Conservation (phyloP, 148 eudicot genomes). For the Silene uniflora region DNA sequence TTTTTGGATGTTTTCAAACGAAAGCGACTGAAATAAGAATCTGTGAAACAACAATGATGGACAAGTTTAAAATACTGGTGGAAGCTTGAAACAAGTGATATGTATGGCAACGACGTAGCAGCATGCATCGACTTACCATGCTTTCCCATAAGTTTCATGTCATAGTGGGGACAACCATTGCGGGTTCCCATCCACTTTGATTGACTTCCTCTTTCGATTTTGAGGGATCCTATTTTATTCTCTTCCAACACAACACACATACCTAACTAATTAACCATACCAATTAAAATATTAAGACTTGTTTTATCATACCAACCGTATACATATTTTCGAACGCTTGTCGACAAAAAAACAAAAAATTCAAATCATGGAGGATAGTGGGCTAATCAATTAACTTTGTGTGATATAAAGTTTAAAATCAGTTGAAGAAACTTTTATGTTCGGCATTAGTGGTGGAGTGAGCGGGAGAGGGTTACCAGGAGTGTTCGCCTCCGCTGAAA, state of each 20-base stretch:
- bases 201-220: not conserved
- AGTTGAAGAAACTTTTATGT: too few species aligned
- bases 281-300: not conserved
- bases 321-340: not conserved
- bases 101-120: slow-evolving; percentile 19
- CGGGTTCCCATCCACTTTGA: not conserved
- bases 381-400: not conserved
- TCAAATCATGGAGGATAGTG: not conserved
- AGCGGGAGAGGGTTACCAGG: too few species aligned
- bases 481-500: too few species aligned
- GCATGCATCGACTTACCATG: slow-evolving; percentile 15
- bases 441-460: too few species aligned
- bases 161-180: slow-evolving; percentile 7
- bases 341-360: not conserved
- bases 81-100: slow-evolving; percentile 20
- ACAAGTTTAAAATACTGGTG: slow-evolving; percentile 7
- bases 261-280: not conserved
- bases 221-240: slow-evolving; percentile 2
- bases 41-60: not conserved
- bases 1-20: too few species aligned
- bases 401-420: not conserved
- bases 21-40: too few species aligned
- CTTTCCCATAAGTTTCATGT: not conserved
- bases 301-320: too few species aligned
- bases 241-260: not conserved